Conservation (phyloP, 306 rosid genomes). For the Cicer chorassanicum region DNA sequence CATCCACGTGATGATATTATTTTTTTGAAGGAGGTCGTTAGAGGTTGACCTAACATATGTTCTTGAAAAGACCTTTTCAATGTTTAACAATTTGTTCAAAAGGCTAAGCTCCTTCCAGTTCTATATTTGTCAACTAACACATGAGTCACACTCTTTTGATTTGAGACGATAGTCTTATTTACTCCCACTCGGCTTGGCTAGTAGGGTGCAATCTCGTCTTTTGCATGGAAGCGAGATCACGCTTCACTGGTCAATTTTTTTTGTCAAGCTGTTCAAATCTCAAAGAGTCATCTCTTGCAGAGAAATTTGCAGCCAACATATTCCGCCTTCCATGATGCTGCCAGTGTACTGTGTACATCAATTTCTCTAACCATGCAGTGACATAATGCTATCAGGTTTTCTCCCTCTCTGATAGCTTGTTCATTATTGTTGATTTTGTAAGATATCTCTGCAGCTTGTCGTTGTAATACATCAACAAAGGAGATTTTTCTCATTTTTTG, state of each 20-base stretch:
- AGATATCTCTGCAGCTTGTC: conserved; percentile 14
- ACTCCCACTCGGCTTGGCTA: conserved; percentile 12
- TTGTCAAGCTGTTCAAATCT: conserved; percentile 37
- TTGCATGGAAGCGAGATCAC: conserved; percentile 36
- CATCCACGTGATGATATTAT: conserved; percentile 88
- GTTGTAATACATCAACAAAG: conserved; percentile 1
- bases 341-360: conserved; percentile 16
- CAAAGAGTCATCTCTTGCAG: conserved; percentile 29
- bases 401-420: conserved; percentile 5
- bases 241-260: conserved; percentile 21
- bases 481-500: conserved; percentile 4
- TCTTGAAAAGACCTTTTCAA: not conserved
- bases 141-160: not conserved
- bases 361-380: conserved; percentile 25
- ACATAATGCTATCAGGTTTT: conserved; percentile 38
- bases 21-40: conserved; percentile 69
- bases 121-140: not conserved
- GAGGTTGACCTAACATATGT: conserved; percentile 43
- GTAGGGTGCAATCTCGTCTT: conserved; percentile 9
- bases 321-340: conserved; percentile 16
- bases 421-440: conserved; percentile 28
- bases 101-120: conserved; percentile 37
- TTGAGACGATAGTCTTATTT: conserved; percentile 4
- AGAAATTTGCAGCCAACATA: conserved; percentile 11
- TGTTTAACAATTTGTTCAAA: conserved; percentile 15